Evolutionary conservation across 768 basidiomycete species (phyloP), one percentile per base, ranked within the genome.

Genomic region (Psilocybe cubensis): DNA sequence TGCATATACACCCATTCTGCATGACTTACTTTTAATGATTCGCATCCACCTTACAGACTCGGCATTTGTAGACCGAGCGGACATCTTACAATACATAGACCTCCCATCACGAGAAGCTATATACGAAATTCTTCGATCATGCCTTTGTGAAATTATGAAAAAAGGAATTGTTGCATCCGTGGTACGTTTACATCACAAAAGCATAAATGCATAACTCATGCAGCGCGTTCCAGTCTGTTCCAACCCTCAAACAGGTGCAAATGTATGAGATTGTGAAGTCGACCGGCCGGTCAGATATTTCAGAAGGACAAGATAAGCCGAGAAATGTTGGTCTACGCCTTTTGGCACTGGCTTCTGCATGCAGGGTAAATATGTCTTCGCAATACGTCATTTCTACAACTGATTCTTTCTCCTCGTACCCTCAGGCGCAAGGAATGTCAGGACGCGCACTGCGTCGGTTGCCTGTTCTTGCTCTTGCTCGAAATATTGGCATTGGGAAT

Each of bases 31-130:
- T 45, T n/a, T 33, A 4, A 27, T 25, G 2, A 38, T 12, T 47
- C n/a, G 28, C 21, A 52, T 11, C 12, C 31, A n/a, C 24, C 38
- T 43, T n/a, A 9, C 48, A 98, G 96, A 99, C 66, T 87, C 86
- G 48, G 97, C 96, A 3, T 98, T 98, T 69, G 87, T 98, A 46
- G 97, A 98, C 68, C 89, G 97, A 38, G 97, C 96, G 8, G 97
- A 99, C 66, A 94, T 98, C 47, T 86, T 97, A 18, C 96, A 96
- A 77, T 97, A 94, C 66, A 82, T 98, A 18, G 96, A 95, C 62
- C 80, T 94, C 6, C 97, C 97, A 1, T 88, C 95, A 4, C 83
- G 88, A 14, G 91, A 95, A 61, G 97, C 95, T 0, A 84, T 98
- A 45, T 98, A 97, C 74, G 91, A 94, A 71, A 98, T 99, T 61